phyloP scores from a whole-genome alignment of 116 monocot species.

The Zostera marina region DNA sequence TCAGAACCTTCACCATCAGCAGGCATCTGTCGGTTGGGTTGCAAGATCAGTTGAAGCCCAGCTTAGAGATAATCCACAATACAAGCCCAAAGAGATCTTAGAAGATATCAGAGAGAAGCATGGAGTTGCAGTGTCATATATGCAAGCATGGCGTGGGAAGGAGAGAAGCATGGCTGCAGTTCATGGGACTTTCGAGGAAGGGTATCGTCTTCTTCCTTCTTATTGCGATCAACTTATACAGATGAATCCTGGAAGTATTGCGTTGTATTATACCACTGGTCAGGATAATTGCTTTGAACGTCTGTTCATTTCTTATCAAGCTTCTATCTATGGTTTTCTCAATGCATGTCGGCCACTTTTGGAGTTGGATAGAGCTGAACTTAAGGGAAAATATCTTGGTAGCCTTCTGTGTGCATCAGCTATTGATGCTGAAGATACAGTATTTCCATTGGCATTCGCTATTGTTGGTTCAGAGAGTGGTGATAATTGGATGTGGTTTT shows the following conservation, averaged over 20 bases:
- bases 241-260: conserved; percentile 88
- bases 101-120: conserved; percentile 89
- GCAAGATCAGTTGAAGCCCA: conserved; percentile 88
- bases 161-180: conserved; percentile 92
- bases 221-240: conserved; percentile 73
- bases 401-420: conserved; percentile 83
- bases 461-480: conserved; percentile 82
- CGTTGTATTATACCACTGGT: conserved; percentile 52
- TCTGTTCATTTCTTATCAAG: conserved; percentile 71
- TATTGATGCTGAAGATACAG: conserved; percentile 58
- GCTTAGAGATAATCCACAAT: conserved; percentile 72
- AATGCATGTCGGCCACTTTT: conserved; percentile 82
- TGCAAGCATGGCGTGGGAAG: conserved; percentile 99
- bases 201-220: conserved; percentile 70
- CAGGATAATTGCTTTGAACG: conserved; percentile 82
- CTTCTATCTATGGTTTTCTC: conserved; percentile 85
- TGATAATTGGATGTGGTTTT: conserved; percentile 99
- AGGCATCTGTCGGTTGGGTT: conserved; percentile 97
- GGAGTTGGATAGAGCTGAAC: conserved; percentile 73
- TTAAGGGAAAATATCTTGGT: conserved; percentile 95
- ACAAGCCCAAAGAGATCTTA: conserved; percentile 95
- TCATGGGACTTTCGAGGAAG: conserved; percentile 93
- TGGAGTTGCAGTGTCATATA: conserved; percentile 94
- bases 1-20: conserved; percentile 84
- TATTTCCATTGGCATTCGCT: conserved; percentile 80